Base-by-base conservation (phyloP, 805 yeast species). In the Saturnispora silvae region DNA sequence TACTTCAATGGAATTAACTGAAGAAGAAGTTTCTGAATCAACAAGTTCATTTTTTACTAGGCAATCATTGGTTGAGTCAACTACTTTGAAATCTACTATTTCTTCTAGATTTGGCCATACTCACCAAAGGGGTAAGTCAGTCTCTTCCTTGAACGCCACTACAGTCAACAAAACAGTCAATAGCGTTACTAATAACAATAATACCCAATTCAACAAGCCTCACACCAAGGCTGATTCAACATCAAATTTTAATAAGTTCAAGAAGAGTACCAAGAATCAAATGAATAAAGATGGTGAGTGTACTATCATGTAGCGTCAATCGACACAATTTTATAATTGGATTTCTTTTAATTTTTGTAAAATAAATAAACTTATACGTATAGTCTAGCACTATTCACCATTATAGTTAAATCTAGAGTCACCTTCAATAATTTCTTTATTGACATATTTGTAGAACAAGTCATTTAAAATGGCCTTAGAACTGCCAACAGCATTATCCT, bases 261-360 rank as follows among this genome's bases (percentile, higher is more conserved):
- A 15, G 32, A 42, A 34, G 18, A 22, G 4, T 20, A 37, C 31
- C 16, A 16, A 46, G n/a, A n/a, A n/a, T n/a, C n/a, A n/a, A 28
- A 37, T 32, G 28, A 40, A 27, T 19, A 44, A 42, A 29, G 55
- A 48, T 19, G 47, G 47, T 20, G 57, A 56, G 33, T 57, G 62
- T 44, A 52, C 56, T 6, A 56, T 57, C 33, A 55, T 57, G 61
- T 57, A 41, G 29, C 14, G 14, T n/a, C n/a, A n/a, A n/a, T n/a
- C n/a, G n/a, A n/a, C n/a, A n/a, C n/a, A n/a, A 20, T 7, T 29
- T 16, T 30, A n/a, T 34, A 18, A 17, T 18, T 18, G n/a, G 14
- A 20, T 20, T 20, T 20, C 4, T 20, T 20, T 20, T 13, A 20
- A 11, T 10, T 15, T 14, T 31, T 5, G 4, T 11, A 10, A 19